Conservation (phyloP, 2,329 filamentous ascomycete genomes). For the Plenodomus lindquistii region DNA sequence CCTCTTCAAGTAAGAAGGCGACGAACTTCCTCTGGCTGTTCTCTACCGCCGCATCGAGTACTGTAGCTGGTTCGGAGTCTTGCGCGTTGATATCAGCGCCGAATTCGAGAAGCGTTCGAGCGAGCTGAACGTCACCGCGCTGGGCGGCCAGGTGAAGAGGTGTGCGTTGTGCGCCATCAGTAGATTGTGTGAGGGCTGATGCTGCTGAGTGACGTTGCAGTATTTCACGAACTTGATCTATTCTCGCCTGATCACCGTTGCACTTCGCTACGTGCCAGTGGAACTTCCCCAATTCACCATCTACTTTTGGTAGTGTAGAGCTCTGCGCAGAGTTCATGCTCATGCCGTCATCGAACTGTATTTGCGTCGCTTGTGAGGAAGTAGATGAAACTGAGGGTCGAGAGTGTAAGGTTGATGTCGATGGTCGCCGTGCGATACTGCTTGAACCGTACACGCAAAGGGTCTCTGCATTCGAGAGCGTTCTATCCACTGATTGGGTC, state of each 20-base stretch:
- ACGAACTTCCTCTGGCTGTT: conserved; percentile 15
- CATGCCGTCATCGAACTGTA: conserved; percentile 5
- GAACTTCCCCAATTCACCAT: conserved; percentile 16
- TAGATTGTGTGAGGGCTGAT: conserved; percentile 10
- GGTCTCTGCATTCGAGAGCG: conserved; percentile 13
- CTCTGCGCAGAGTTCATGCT: conserved; percentile 1
- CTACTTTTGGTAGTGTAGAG: not conserved
- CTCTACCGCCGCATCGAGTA: conserved; percentile 20
- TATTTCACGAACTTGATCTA: conserved; percentile 3
- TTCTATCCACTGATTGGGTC: conserved; percentile 1
- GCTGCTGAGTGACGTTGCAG: conserved; percentile 12
- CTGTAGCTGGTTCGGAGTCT: conserved; percentile 14
- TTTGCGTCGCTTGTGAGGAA: conserved; percentile 1
- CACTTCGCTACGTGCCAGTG: conserved; percentile 13
- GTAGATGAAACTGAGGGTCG: conserved; percentile 8
- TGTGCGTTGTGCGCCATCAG: conserved; percentile 11
- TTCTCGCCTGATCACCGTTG: not conserved
- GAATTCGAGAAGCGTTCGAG: conserved; percentile 10
- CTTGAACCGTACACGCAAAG: conserved; percentile 3
- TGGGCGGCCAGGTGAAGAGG: conserved; percentile 21
- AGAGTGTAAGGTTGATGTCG: conserved; percentile 4
- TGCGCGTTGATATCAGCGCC: conserved; percentile 19
- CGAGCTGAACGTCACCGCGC: conserved; percentile 13
- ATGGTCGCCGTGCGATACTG: conserved; percentile 1
- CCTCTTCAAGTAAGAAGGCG: conserved; percentile 9